Evolutionary conservation across 225 moss, liverwort and hornwort species (phyloP).

Genomic region (Sphagnum tenellum): DNA sequence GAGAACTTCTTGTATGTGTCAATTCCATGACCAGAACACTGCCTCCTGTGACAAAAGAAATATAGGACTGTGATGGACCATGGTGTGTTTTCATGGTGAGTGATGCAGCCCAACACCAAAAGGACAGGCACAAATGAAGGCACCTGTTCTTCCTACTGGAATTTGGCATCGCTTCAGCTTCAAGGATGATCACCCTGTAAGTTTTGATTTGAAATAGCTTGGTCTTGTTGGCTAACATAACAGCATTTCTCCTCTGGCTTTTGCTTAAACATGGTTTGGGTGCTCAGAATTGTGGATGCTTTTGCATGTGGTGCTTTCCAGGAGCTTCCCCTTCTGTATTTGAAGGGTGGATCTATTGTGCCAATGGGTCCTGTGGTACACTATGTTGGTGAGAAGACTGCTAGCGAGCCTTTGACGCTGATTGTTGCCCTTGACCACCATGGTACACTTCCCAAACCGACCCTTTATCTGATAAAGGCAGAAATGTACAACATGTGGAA

Average conservation of each 20-base stretch:
- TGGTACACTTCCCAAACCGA: slow-evolving; percentile 20
- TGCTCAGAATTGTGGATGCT: not conserved
- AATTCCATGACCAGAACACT: no score
- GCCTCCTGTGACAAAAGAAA: no score
- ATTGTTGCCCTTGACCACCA: slow-evolving; percentile 59
- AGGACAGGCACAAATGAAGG: slow-evolving; percentile 15
- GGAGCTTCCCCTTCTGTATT: slow-evolving; percentile 81
- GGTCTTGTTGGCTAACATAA: no score
- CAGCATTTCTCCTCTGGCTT: no score
- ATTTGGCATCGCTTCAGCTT: slow-evolving; percentile 91
- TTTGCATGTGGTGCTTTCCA: slow-evolving; percentile 10
- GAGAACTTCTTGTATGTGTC: no score
- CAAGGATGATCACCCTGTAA: slow-evolving; percentile 68
- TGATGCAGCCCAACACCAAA: slow-evolving; percentile 32
- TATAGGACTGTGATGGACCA: no score
- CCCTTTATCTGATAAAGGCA: no score
- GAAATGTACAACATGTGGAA: no score
- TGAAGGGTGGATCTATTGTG: slow-evolving; percentile 76
- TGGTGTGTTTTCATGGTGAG: no score
- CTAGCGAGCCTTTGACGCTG: slow-evolving; percentile 54
- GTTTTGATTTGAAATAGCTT: not conserved
- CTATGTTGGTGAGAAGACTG: slow-evolving; percentile 42
- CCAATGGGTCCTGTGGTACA: slow-evolving; percentile 74
- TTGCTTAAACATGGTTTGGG: no score
- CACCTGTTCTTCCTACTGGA: slow-evolving; percentile 54